These are phyloP conservation scores for Cercophora newfieldiana DNA, from an alignment of 495 filamentous ascomycete genomes.

Conservation along the genomic window DNA sequence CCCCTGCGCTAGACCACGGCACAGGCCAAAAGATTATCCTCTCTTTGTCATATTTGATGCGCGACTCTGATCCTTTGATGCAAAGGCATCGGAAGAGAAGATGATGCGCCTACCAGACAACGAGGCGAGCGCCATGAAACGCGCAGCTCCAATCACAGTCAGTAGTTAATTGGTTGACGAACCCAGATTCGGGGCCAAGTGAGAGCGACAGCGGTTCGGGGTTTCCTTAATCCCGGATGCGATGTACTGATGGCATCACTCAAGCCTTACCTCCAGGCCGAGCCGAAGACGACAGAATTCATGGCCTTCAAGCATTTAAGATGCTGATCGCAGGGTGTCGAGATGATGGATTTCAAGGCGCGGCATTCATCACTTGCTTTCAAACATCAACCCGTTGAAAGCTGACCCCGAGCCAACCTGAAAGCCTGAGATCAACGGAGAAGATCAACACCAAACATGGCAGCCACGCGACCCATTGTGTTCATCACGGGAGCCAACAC, in stretches of 20 bases:
- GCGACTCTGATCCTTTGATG: no score
- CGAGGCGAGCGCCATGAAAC: no score
- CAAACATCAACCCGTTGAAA: neutral
- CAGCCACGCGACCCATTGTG: conserved; percentile 5
- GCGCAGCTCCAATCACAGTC: no score
- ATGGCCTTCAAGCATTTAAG: no score
- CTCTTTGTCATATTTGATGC: no score
- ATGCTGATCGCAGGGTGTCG: neutral
- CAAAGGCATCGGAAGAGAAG: no score
- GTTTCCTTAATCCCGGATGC: neutral
- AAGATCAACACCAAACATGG: neutral
- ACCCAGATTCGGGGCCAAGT: neutral
- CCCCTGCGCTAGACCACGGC: neutral
- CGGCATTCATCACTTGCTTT: neutral
- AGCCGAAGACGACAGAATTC: neutral
- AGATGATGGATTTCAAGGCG: neutral
- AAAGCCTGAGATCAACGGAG: neutral
- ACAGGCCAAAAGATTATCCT: no score
- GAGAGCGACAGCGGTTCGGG: neutral
- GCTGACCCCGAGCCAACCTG: neutral
- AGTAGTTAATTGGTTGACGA: no score
- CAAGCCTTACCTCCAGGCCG: neutral
- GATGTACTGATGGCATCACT: neutral
- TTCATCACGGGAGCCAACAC: conserved; percentile 40
- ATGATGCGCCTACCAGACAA: no score